phyloP scores from a whole-genome alignment of 352 stramenopile species.

The Pythium oligandrum region DNA sequence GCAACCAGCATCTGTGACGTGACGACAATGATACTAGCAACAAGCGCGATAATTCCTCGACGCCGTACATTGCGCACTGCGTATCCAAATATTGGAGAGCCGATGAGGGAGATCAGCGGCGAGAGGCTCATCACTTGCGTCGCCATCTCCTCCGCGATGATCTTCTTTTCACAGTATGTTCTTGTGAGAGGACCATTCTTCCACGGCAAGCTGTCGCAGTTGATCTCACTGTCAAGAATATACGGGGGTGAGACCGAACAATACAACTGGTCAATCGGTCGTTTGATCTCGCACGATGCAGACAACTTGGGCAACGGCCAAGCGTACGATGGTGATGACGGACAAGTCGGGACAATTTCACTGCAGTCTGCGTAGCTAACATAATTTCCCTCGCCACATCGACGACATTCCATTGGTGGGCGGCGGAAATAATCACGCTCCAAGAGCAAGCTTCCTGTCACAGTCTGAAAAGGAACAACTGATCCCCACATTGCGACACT shows the following conservation, averaged over 20 bases:
- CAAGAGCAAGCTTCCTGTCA: constrained; percentile 68
- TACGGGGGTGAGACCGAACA: constrained; percentile 29
- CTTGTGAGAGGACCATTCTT: constrained; percentile 28
- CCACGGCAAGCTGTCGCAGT: constrained; percentile 37
- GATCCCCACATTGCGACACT: constrained; percentile 78
- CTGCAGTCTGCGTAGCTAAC: constrained; percentile 39
- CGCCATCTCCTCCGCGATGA: constrained; percentile 31
- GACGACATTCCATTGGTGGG: constrained; percentile 23
- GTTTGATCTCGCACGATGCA: constrained; percentile 27
- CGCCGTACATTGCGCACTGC: constrained; percentile 62
- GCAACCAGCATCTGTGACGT: constrained; percentile 65
- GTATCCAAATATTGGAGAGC: constrained; percentile 72
- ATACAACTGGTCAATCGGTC: constrained; percentile 26
- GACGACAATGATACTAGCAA: constrained; percentile 42
- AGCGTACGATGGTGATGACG: constrained; percentile 26
- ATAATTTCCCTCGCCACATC: constrained; percentile 36
- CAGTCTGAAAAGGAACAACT: constrained; percentile 83
- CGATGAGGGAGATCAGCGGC: constrained; percentile 66
- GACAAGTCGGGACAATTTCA: constrained; percentile 29
- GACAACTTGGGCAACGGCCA: constrained; percentile 39
- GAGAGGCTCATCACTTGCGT: constrained; percentile 71
- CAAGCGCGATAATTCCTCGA: constrained; percentile 46
- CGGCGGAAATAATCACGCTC: constrained; percentile 59
- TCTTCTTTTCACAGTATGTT: constrained; percentile 36
- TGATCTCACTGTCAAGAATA: constrained; percentile 38